A percentile compares a stretch with the other conserved stretches of the same genome.
Evolutionary conservation across 2,329 filamentous ascomycete species (phyloP).

Genomic region (Nigrograna mackinnonii): DNA sequence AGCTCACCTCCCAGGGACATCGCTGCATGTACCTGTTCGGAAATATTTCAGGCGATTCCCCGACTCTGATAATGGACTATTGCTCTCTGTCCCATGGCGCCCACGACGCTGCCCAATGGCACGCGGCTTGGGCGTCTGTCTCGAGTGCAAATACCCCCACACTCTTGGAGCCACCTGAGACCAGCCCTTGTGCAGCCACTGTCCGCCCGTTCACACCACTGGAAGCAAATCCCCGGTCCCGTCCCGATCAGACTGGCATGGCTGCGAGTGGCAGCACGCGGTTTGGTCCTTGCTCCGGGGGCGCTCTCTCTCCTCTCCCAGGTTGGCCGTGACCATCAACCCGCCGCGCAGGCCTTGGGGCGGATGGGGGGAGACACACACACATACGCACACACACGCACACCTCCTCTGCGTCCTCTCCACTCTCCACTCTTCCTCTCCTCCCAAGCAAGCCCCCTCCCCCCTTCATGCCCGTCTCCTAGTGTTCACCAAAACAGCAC

Average conservation of each 20-base stretch:
- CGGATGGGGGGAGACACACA: too few species aligned
- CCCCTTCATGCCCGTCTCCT: conserved; percentile 22
- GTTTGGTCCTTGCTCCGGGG: neutral
- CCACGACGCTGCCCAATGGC: conserved; percentile 20
- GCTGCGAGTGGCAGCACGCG: neutral
- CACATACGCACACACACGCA: too few species aligned
- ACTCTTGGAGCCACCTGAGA: conserved; percentile 9
- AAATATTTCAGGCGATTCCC: too few species aligned
- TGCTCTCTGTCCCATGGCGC: neutral
- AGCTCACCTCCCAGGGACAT: too few species aligned
- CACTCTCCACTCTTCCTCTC: conserved; percentile 11
- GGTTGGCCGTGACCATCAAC: neutral
- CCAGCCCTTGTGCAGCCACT: conserved; percentile 33
- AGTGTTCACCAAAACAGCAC: conserved; percentile 31
- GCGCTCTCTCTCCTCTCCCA: neutral
- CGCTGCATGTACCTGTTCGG: too few species aligned
- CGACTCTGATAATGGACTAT: too few species aligned
- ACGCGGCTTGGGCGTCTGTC: conserved; percentile 27
- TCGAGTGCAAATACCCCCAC: conserved; percentile 16
- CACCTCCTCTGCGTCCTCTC: too few species aligned
- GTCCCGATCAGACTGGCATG: conserved; percentile 22
- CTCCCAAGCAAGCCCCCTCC: conserved; percentile 10
- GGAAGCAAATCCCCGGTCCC: conserved; percentile 24
- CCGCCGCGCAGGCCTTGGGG: too few species aligned
- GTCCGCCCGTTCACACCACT: conserved; percentile 29